Percentiles rank a stretch among this genome's conserved stretches.
Conservation (phyloP, 1,284 basidiomycete genomes). For the Taiwanofungus camphoratus region DNA sequence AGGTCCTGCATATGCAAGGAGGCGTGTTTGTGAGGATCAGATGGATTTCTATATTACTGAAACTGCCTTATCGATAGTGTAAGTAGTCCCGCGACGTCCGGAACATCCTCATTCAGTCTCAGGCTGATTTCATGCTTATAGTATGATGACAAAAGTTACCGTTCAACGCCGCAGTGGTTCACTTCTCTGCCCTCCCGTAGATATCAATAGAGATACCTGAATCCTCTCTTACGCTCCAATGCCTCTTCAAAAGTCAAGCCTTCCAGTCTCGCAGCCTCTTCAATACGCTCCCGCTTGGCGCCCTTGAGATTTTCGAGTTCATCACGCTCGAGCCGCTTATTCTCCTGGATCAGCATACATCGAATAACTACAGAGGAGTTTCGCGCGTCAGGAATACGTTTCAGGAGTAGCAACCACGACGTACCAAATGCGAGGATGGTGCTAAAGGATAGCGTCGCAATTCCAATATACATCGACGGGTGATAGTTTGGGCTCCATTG, state of each 20-base stretch:
- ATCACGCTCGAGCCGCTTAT: slow-evolving; percentile 31
- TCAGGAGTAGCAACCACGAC: slow-evolving; percentile 7
- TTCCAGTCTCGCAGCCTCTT: slow-evolving; percentile 33
- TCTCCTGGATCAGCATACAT: slow-evolving; percentile 29
- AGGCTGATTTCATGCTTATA: too few relatives aligned
- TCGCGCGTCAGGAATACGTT: neutral
- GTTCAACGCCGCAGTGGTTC: too few relatives aligned
- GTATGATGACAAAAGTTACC: too few relatives aligned
- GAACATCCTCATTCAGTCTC: too few relatives aligned
- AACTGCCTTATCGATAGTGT: too few relatives aligned
- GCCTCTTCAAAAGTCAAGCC: slow-evolving; percentile 34
- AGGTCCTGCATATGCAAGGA: too few relatives aligned
- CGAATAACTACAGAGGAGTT: slow-evolving; percentile 28
- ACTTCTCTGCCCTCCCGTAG: neutral
- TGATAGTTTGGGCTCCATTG: slow-evolving; percentile 33
- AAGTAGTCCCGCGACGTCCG: too few relatives aligned
- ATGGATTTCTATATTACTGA: too few relatives aligned
- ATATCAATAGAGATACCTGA: slow-evolving; percentile 36
- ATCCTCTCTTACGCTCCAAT: slow-evolving; percentile 32
- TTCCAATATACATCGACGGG: slow-evolving; percentile 31
- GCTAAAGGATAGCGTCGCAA: slow-evolving; percentile 25
- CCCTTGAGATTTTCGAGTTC: slow-evolving; percentile 28
- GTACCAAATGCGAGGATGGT: slow-evolving; percentile 26
- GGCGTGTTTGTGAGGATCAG: too few relatives aligned
- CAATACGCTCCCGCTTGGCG: slow-evolving; percentile 29